phyloP scores from a whole-genome alignment of 352 stramenopile species.

The Saprolegnia diclina region DNA sequence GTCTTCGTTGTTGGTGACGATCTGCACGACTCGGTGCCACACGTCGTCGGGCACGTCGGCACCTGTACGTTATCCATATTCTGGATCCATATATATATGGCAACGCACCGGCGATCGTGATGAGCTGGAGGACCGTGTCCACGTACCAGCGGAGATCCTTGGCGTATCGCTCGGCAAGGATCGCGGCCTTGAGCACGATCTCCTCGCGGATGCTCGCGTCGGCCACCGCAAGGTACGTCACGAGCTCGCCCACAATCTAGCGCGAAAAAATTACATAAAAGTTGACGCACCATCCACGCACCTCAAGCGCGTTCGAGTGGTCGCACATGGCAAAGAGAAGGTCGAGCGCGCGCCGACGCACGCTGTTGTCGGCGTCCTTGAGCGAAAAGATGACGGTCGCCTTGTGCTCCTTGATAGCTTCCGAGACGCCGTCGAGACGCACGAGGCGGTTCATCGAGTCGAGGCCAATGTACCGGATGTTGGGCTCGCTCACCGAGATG shows the following conservation, averaged over 20 bases:
- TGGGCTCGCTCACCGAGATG: conserved; percentile 95
- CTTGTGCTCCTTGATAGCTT: conserved; percentile 92
- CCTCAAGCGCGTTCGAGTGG: conserved; percentile 87
- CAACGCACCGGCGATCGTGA: conserved; percentile 84
- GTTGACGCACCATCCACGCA: neutral
- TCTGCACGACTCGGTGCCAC: conserved; percentile 98
- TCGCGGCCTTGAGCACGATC: conserved; percentile 98
- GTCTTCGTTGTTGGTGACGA: conserved; percentile 97
- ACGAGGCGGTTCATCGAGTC: conserved; percentile 96
- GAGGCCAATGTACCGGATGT: conserved; percentile 97
- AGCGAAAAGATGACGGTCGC: conserved; percentile 93
- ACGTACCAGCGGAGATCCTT: conserved; percentile 95
- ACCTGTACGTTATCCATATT: conserved; percentile 46
- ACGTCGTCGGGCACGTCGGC: conserved; percentile 92
- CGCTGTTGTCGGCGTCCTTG: conserved; percentile 95
- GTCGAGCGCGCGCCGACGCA: conserved; percentile 92
- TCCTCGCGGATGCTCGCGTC: conserved; percentile 91
- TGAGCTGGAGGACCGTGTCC: conserved; percentile 96
- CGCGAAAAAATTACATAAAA: neutral
- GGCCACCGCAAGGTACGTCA: conserved; percentile 91
- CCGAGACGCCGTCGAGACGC: conserved; percentile 71
- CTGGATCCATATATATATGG: neutral
- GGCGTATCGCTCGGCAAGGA: conserved; percentile 97
- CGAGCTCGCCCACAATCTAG: conserved; percentile 92
- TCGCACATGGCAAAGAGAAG: conserved; percentile 98